Evolutionary conservation across 83 land plant genomes (phyloP).

Genomic region (Picea abies): DNA sequence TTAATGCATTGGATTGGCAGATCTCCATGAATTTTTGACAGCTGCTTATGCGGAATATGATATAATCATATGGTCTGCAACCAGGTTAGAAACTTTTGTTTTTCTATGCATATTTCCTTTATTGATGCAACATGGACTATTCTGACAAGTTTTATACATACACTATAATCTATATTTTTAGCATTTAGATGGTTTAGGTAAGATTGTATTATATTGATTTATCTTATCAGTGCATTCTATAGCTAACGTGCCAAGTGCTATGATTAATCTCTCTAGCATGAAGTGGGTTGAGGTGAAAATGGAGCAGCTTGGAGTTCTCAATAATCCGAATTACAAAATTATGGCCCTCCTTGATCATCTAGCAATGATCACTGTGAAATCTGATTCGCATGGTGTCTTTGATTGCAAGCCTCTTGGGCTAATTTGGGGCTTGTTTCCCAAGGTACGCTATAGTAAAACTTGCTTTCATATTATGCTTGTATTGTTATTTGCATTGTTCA

Average conservation of each 20-base stretch:
- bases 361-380: slow-evolving; percentile 97
- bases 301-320: slow-evolving; percentile 94
- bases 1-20: slow-evolving; percentile 38
- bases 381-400: slow-evolving; percentile 75
- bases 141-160: slow-evolving; percentile 9
- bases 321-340: slow-evolving; percentile 88
- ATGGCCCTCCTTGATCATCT: slow-evolving; percentile 93
- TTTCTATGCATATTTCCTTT: slow-evolving; percentile 13
- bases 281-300: slow-evolving; percentile 99
- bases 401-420: slow-evolving; percentile 99
- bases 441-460: slow-evolving; percentile 46
- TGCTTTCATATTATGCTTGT: neutral
- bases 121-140: neutral
- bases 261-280: slow-evolving; percentile 60
- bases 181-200: neutral
- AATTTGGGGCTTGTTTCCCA: slow-evolving; percentile 90
- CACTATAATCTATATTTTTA: slow-evolving; percentile 2
- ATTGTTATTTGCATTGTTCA: neutral
- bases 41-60: slow-evolving; percentile 93
- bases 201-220: neutral
- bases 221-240: neutral
- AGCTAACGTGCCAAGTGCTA: slow-evolving; percentile 8
- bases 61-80: slow-evolving; percentile 98
- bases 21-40: slow-evolving; percentile 93
- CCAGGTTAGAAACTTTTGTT: slow-evolving; percentile 40